phyloP scores from a whole-genome alignment of 805 yeast genomes.

The Pichia sporocuriosa region DNA sequence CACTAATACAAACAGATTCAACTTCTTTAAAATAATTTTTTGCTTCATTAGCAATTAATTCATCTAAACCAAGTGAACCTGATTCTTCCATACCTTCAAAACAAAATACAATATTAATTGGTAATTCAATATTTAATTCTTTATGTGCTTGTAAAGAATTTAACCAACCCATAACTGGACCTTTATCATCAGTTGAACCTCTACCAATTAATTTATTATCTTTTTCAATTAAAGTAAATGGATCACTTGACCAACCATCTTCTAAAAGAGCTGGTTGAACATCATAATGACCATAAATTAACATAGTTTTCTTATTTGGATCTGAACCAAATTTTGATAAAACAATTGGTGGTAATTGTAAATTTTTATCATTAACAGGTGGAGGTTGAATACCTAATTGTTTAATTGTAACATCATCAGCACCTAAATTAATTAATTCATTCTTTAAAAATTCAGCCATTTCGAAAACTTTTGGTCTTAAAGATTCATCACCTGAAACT shows the following conservation, averaged over 20 bases:
- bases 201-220: constrained; percentile 76
- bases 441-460: constrained; percentile 78
- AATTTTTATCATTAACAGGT: constrained; percentile 61
- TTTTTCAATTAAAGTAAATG: constrained; percentile 68
- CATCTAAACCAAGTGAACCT: constrained; percentile 89
- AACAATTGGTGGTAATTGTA: constrained; percentile 91
- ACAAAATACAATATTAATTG: constrained; percentile 87
- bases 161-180: constrained; percentile 97
- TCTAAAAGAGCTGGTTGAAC: constrained; percentile 92
- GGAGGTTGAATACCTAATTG: constrained; percentile 88
- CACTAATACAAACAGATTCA: constrained; percentile 92
- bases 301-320: constrained; percentile 76
- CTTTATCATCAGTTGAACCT: constrained; percentile 97
- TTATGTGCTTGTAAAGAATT: constrained; percentile 88
- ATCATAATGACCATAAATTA: constrained; percentile 95
- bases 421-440: constrained; percentile 69
- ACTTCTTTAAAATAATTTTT: constrained; percentile 74
- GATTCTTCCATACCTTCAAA: constrained; percentile 99
- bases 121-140: constrained; percentile 76
- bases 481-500: constrained; percentile 82
- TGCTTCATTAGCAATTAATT: constrained; percentile 74
- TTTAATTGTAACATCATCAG: constrained; percentile 71
- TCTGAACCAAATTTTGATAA: constrained; percentile 81
- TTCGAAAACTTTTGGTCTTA: constrained; percentile 82
- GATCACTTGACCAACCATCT: constrained; percentile 96